Evolutionary conservation across 1,284 basidiomycete species (phyloP).

Genomic region (Trichosporon sp.): DNA sequence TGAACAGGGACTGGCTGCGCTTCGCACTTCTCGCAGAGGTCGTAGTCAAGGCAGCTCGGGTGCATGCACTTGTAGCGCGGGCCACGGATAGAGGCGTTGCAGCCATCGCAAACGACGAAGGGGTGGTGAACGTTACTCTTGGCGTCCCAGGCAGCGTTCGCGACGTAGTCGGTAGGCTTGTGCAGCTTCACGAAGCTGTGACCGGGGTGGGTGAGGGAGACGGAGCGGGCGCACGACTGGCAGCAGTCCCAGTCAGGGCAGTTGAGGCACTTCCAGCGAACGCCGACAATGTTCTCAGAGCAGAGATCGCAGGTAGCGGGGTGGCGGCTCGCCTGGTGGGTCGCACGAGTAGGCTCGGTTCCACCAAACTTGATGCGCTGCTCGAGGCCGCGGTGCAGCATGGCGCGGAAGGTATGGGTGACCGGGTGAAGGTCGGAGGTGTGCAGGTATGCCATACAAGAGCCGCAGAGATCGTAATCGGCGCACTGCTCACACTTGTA

Average conservation of each 20-base stretch:
- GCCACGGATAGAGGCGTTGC: constrained; percentile 36
- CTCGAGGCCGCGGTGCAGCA: constrained; percentile 42
- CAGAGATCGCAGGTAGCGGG: constrained; percentile 43
- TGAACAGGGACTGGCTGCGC: constrained; percentile 71
- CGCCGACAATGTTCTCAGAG: constrained; percentile 37
- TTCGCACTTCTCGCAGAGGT: constrained; percentile 76
- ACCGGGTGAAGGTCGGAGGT: constrained; percentile 37
- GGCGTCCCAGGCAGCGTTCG: constrained; percentile 33
- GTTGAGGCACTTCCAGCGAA: constrained; percentile 46
- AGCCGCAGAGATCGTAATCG: constrained; percentile 45
- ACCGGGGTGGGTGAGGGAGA: constrained; percentile 65
- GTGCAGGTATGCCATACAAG: constrained; percentile 39
- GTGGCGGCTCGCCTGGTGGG: constrained; percentile 23
- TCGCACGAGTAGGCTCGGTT: constrained; percentile 16
- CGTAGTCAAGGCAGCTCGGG: constrained; percentile 70
- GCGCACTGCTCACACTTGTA: constrained; percentile 46
- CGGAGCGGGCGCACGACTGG: constrained; percentile 58
- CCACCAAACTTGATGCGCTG: constrained; percentile 34
- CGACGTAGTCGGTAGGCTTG: constrained; percentile 52
- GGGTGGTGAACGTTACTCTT: constrained; percentile 50
- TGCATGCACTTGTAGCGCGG: constrained; percentile 63
- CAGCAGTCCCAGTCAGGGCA: constrained; percentile 56
- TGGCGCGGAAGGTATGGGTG: constrained; percentile 40
- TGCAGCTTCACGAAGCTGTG: constrained; percentile 69
- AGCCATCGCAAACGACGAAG: constrained; percentile 42